Evolutionary conservation across 148 eudicot genomes (phyloP).

Genomic region (Polygonum aviculare): DNA sequence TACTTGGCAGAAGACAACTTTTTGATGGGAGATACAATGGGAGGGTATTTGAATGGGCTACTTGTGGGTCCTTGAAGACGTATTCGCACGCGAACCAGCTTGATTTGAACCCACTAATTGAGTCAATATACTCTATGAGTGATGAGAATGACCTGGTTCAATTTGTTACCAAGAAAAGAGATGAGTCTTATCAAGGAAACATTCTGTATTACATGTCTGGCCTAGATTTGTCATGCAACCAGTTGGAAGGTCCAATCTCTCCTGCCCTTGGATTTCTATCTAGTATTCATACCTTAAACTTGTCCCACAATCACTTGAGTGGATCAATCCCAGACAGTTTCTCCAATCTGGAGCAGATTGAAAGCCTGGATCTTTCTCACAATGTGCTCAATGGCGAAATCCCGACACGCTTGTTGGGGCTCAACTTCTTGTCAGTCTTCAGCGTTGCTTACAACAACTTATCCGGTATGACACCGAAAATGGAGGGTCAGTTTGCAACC

Average conservation of each 20-base stretch:
- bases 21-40: neutral
- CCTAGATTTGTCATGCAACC: conserved; percentile 15
- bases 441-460: conserved; percentile 10
- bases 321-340: conserved; percentile 18
- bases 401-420: neutral
- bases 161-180: conserved; percentile 17
- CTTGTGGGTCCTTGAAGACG: neutral
- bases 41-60: neutral
- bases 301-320: conserved; percentile 16
- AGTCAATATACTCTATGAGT: neutral
- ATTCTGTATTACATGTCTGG: conserved; percentile 20
- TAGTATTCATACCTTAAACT: conserved; percentile 10
- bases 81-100: neutral
- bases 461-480: neutral
- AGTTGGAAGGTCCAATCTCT: conserved; percentile 8
- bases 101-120: neutral
- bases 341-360: neutral
- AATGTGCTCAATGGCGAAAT: conserved; percentile 9
- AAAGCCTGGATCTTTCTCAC: conserved; percentile 3
- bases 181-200: conserved; percentile 13
- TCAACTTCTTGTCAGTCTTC: conserved; percentile 6
- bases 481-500: conserved; percentile 7
- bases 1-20: neutral
- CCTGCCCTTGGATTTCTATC: conserved; percentile 11
- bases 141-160: neutral